phyloP scores from a whole-genome alignment of 352 stramenopile species.

The Phytophthora multivora region DNA sequence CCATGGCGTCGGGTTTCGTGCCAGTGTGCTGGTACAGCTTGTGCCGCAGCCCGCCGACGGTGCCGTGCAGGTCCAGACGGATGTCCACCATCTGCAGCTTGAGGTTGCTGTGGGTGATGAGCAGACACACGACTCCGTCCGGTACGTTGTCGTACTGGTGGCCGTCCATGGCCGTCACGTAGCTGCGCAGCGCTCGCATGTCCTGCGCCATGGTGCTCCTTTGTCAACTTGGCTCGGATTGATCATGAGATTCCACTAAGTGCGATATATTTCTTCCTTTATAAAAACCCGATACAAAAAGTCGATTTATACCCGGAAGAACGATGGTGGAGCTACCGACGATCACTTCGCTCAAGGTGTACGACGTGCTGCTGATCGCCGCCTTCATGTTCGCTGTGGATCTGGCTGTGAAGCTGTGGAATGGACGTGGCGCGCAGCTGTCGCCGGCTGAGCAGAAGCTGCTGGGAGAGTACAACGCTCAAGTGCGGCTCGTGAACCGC shows the following conservation, averaged over 20 bases:
- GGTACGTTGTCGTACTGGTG: constrained; percentile 86
- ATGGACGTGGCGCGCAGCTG: constrained; percentile 49
- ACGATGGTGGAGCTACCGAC: constrained; percentile 39
- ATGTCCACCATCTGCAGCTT: constrained; percentile 97
- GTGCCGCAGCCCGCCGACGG: constrained; percentile 88
- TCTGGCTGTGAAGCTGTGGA: constrained; percentile 61
- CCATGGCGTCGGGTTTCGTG: constrained; percentile 92
- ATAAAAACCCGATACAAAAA: constrained; percentile 6
- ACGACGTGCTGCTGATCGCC: constrained; percentile 76
- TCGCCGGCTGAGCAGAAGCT: constrained; percentile 61
- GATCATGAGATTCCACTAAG: constrained; percentile 17
- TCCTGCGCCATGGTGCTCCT: constrained; percentile 64
- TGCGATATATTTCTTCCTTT: constrained; percentile 21
- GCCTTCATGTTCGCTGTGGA: constrained; percentile 60
- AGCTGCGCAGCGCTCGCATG: constrained; percentile 71
- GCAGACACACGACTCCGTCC: constrained; percentile 91
- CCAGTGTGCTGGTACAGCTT: constrained; percentile 96
- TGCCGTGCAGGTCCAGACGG: constrained; percentile 93
- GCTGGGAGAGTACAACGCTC: constrained; percentile 73
- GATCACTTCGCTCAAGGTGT: constrained; percentile 63
- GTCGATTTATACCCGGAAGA: background rate
- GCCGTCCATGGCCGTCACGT: constrained; percentile 87
- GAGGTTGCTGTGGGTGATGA: constrained; percentile 98
- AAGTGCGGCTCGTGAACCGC: constrained; percentile 78
- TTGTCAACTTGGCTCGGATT: background rate